Evolutionary conservation across 371 early-diverging fungal species (phyloP).

Genomic region (Mortierella sp.): DNA sequence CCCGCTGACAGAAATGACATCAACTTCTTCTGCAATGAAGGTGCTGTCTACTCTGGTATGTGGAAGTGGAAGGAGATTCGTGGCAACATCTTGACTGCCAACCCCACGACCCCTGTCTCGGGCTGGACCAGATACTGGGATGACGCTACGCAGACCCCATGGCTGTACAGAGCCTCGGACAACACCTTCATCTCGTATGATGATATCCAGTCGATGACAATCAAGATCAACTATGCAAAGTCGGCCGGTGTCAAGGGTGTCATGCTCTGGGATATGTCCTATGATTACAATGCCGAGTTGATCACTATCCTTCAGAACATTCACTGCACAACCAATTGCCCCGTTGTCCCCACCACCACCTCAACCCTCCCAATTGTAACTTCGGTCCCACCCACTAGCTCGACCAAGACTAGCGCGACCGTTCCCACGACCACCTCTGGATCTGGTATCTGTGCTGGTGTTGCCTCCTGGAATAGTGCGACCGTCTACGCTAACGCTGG

Average conservation of each 20-base stretch:
- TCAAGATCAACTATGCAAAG: slow-evolving; percentile 69
- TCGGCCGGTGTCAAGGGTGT: slow-evolving; percentile 68
- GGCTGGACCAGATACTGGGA: slow-evolving; percentile 55
- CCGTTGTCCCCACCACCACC: slow-evolving; percentile 20
- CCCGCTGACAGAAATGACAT: slow-evolving; percentile 60
- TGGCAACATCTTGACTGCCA: slow-evolving; percentile 57
- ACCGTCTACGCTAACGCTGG: slow-evolving; percentile 23
- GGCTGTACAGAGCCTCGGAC: slow-evolving; percentile 54
- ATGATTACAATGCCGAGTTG: slow-evolving; percentile 68
- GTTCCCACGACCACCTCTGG: slow-evolving; percentile 12
- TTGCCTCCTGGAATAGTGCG: slow-evolving; percentile 34
- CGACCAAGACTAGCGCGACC: slow-evolving; percentile 3
- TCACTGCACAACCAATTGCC: slow-evolving; percentile 53
- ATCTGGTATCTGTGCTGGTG: slow-evolving; percentile 20
- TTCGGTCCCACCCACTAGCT: slow-evolving; percentile 3
- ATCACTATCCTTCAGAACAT: slow-evolving; percentile 59
- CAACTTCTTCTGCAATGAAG: slow-evolving; percentile 56
- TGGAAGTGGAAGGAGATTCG: slow-evolving; percentile 80
- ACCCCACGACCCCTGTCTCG: slow-evolving; percentile 47
- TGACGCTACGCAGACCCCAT: slow-evolving; percentile 47
- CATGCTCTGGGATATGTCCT: slow-evolving; percentile 71
- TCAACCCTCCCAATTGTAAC: slow-evolving; percentile 4
- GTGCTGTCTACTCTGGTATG: slow-evolving; percentile 58
- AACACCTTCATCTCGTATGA: slow-evolving; percentile 77
- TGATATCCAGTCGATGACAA: slow-evolving; percentile 67